These are phyloP conservation scores for Kodamaea arcana DNA, from an alignment of 1,139 yeast species.

Conservation along the genomic window DNA sequence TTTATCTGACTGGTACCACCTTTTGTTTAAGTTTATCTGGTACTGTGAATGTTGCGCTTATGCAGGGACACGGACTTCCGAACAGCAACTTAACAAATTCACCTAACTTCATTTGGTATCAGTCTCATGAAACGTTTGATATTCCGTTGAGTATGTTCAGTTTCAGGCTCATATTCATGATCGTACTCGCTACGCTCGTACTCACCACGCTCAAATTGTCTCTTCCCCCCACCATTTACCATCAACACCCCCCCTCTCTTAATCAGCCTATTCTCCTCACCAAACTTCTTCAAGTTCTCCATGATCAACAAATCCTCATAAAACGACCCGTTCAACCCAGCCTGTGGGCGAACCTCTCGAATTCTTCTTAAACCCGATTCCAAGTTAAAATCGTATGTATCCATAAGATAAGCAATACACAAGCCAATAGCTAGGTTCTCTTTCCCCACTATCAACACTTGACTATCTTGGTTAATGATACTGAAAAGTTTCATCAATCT, in stretches of 20 bases:
- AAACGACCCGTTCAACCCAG: conserved; percentile 28
- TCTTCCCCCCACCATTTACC: conserved; percentile 30
- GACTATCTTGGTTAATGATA: conserved; percentile 30
- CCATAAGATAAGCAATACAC: conserved; percentile 40
- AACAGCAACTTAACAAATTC: too few species aligned
- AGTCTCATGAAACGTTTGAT: too few species aligned
- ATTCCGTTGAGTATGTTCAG: too few species aligned
- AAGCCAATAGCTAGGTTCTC: conserved; percentile 31
- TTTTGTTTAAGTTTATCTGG: too few species aligned
- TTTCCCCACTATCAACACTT: conserved; percentile 33
- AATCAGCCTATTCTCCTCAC: conserved; percentile 29
- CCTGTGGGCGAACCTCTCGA: conserved; percentile 15
- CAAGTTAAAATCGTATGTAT: conserved; percentile 35
- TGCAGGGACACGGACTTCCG: too few species aligned
- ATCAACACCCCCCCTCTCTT: conserved; percentile 29
- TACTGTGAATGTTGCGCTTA: too few species aligned
- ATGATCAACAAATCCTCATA: conserved; percentile 41
- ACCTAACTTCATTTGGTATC: too few species aligned
- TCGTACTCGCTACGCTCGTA: too few species aligned
- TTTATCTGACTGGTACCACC: too few species aligned
- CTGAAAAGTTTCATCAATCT: conserved; percentile 36
- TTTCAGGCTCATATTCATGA: too few species aligned
- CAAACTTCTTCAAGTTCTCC: conserved; percentile 40
- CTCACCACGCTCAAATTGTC: too few species aligned
- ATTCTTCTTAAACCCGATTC: conserved; percentile 24